Conservation (phyloP, 306 rosid genomes). For the Vachellia pachyceras region DNA sequence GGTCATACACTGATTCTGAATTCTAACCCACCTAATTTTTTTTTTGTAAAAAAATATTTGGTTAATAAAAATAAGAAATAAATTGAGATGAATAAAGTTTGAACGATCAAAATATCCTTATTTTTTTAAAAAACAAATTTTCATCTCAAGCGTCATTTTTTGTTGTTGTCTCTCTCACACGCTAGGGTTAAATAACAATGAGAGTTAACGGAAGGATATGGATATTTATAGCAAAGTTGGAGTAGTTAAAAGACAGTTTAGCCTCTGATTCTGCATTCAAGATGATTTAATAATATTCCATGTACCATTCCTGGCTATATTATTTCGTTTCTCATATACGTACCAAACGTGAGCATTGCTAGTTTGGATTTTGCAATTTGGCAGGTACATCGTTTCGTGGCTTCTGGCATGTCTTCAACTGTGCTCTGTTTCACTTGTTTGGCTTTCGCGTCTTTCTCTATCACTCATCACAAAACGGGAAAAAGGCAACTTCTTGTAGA, state of each 20-base stretch:
- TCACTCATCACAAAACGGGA: background rate
- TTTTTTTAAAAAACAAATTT: no score
- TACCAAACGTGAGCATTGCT: background rate
- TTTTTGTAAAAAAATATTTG: no score
- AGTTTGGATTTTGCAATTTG: background rate
- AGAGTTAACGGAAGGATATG: background rate
- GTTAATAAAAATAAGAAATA: background rate
- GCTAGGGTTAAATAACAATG: background rate
- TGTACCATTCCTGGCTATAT: no score
- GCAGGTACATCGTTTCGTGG: background rate
- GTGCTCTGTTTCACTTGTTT: background rate
- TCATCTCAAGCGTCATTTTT: no score
- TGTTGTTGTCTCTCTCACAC: background rate
- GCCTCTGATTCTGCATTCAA: background rate
- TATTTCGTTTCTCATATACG: no score
- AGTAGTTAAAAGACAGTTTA: background rate
- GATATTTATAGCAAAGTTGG: background rate
- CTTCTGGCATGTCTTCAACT: background rate
- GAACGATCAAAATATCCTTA: background rate
- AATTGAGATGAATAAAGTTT: background rate
- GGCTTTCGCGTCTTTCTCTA: background rate
- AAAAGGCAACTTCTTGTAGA: no score
- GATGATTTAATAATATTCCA: background rate
- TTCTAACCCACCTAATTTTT: no score
- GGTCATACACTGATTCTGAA: no score